phyloP scores from a whole-genome alignment of 371 early-diverging fungal species.

The Mortierella sp. region DNA sequence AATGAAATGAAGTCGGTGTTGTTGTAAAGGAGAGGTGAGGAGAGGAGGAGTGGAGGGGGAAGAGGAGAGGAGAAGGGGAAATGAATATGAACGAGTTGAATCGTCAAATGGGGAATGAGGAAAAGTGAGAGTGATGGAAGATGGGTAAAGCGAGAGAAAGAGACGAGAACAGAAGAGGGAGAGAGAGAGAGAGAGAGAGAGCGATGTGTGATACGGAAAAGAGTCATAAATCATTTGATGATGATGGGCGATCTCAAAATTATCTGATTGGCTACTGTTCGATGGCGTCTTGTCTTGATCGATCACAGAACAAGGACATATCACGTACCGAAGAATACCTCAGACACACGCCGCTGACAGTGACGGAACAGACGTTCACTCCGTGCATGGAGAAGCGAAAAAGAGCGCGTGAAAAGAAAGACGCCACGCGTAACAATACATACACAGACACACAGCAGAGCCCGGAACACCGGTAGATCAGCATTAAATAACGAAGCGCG shows the following conservation, averaged over 20 bases:
- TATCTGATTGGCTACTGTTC: not conserved
- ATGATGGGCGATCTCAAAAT: not conserved
- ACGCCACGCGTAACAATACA: not conserved
- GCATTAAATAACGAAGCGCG: too few species aligned
- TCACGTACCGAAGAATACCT: not conserved
- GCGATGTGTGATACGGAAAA: not conserved
- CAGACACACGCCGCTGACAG: not conserved
- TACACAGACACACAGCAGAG: not conserved
- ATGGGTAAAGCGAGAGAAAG: not conserved
- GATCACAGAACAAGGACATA: not conserved
- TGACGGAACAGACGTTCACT: not conserved
- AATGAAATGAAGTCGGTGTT: not conserved
- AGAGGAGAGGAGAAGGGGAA: not conserved
- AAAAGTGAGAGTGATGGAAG: not conserved
- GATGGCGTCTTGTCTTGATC: not conserved
- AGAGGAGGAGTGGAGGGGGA: not conserved
- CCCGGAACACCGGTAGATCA: not conserved
- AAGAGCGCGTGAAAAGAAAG: not conserved
- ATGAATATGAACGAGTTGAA: not conserved
- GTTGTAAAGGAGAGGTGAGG: not conserved
- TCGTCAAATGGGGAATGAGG: not conserved
- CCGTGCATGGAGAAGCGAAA: not conserved
- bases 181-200: not conserved
- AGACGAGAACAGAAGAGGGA: not conserved
- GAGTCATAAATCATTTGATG: not conserved